Evolutionary conservation across 257 asterid species (phyloP).

Genomic region (Plantago elongata): DNA sequence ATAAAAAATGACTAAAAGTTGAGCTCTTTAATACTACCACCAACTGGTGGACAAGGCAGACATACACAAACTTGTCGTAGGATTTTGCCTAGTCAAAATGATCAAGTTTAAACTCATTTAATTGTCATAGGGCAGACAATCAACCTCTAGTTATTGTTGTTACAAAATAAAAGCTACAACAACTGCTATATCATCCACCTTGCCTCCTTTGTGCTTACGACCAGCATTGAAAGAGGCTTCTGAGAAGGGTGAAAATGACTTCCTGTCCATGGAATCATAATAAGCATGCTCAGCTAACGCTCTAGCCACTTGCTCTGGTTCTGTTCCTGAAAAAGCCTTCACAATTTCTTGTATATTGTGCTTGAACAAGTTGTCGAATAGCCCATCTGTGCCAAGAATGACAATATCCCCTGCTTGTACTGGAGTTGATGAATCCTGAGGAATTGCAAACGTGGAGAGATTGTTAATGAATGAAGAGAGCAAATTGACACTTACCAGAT

Average conservation of each 20-base stretch:
- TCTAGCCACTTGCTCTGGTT: constrained; percentile 14
- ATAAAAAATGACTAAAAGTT: constrained; percentile 15
- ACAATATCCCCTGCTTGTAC: constrained; percentile 17
- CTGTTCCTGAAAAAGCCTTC: background rate
- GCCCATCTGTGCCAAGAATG: constrained; percentile 16
- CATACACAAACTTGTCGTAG: no score
- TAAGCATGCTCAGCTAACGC: constrained; percentile 13
- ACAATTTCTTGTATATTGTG: background rate
- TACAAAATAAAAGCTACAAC: constrained; percentile 4
- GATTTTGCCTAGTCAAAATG: no score
- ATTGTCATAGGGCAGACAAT: no score
- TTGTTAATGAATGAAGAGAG: background rate
- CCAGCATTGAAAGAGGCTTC: constrained; percentile 6
- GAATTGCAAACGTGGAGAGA: background rate
- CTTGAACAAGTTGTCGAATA: constrained; percentile 17
- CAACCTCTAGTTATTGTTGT: no score
- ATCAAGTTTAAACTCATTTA: no score
- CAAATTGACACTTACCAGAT: background rate
- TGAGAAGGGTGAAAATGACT: background rate
- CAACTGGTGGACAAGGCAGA: background rate
- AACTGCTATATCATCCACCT: constrained; percentile 8
- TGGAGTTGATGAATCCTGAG: constrained; percentile 3
- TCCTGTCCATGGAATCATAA: background rate
- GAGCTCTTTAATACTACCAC: background rate
- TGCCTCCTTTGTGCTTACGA: background rate